Percentiles rank a stretch among this genome's conserved stretches.
These are phyloP conservation scores for Phytophthora chlamydospora DNA, from an alignment of 352 stramenopile genomes.

Conservation along the genomic window DNA sequence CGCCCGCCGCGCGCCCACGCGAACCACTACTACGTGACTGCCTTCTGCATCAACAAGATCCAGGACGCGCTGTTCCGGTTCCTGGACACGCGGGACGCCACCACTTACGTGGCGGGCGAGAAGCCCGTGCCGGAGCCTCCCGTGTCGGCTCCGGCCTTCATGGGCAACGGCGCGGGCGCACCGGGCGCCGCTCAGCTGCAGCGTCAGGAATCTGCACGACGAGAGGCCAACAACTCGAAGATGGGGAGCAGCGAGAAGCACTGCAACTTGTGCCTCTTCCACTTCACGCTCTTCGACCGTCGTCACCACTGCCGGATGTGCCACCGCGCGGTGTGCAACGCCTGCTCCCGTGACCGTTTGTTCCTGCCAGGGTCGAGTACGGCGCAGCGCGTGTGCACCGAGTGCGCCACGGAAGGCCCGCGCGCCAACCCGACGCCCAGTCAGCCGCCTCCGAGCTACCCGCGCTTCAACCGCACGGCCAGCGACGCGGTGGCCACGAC, in stretches of 20 bases:
- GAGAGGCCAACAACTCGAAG: conserved; percentile 61
- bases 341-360: conserved; percentile 84
- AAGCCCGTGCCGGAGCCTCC: conserved; percentile 70
- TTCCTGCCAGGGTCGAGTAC: conserved; percentile 86
- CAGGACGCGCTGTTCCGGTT: conserved; percentile 87
- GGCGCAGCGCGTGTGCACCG: conserved; percentile 87
- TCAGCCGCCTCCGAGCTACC: conserved; percentile 34
- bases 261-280: conserved; percentile 90
- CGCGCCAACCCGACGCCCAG: conserved; percentile 47
- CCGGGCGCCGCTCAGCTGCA: conserved; percentile 42
- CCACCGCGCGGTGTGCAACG: conserved; percentile 87
- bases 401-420: conserved; percentile 86
- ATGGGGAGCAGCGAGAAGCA: conserved; percentile 86
- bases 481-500: conserved; percentile 58
- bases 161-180: conserved; percentile 20
- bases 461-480: conserved; percentile 59
- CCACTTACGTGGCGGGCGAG: conserved; percentile 78
- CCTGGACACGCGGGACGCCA: conserved; percentile 77
- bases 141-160: conserved; percentile 48
- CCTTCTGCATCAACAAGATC: conserved; percentile 90
- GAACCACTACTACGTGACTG: conserved; percentile 91
- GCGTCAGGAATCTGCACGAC: conserved; percentile 58
- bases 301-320: conserved; percentile 91
- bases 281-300: conserved; percentile 91
- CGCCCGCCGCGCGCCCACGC: conserved; percentile 68